Evolutionary conservation across 345 rosid genomes (phyloP).

Genomic region (Pseudoturritis turrita): DNA sequence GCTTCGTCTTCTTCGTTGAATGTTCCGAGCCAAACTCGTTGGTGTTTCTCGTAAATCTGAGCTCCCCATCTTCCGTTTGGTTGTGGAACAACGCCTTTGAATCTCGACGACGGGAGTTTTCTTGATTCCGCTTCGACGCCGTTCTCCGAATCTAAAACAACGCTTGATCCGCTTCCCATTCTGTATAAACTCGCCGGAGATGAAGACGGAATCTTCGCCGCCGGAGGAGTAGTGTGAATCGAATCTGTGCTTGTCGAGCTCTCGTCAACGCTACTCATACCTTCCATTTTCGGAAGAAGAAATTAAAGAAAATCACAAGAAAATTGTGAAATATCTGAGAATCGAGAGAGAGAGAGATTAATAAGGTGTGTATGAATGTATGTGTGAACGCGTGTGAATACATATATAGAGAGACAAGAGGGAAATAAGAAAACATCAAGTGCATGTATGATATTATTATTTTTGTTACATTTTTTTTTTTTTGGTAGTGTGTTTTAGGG

Average conservation of each 20-base stretch:
- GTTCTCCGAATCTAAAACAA: constrained; percentile 51
- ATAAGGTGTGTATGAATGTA: background rate
- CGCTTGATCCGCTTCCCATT: constrained; percentile 56
- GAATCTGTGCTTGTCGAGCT: constrained; percentile 16
- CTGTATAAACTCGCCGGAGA: constrained; percentile 39
- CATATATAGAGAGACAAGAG: constrained; percentile 21
- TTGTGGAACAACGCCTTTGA: constrained; percentile 96
- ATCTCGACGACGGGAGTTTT: constrained; percentile 79
- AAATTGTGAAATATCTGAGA: constrained; percentile 6
- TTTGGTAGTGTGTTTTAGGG: constrained; percentile 7
- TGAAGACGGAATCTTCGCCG: constrained; percentile 5
- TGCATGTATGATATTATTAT: constrained; percentile 19
- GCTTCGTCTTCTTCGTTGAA: constrained; percentile 80
- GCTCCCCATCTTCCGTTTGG: constrained; percentile 98
- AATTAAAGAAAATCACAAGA: constrained; percentile 3
- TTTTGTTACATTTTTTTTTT: background rate
- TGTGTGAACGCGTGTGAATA: constrained; percentile 21
- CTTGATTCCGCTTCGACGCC: constrained; percentile 73
- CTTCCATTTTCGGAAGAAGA: constrained; percentile 8
- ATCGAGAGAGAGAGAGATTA: constrained; percentile 17
- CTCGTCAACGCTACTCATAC: constrained; percentile 17
- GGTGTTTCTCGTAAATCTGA: constrained; percentile 96
- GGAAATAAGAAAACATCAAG: constrained; percentile 26
- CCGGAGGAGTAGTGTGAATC: background rate
- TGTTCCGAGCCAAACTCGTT: constrained; percentile 92